These are phyloP conservation scores for Schizophyllum amplum DNA, from an alignment of 1,284 basidiomycete species.

Conservation along the genomic window DNA sequence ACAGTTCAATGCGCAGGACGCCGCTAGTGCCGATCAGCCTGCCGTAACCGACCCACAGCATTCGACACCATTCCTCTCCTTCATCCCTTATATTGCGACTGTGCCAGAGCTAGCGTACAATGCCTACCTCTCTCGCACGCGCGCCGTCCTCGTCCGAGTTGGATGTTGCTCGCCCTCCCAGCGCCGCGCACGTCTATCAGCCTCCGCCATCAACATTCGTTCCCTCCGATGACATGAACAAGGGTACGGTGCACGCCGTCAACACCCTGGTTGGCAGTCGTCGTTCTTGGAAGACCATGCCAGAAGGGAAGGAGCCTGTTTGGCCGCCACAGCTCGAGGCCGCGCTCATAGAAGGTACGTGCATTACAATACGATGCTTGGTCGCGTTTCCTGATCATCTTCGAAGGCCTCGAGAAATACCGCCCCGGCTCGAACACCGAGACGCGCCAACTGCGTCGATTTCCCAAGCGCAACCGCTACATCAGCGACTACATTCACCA, in stretches of 20 bases:
- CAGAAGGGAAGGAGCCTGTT: slow-evolving; percentile 41
- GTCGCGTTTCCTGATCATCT: background rate
- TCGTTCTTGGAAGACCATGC: slow-evolving; percentile 49
- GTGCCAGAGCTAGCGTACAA: too few relatives aligned
- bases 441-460: slow-evolving; percentile 36
- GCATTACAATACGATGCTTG: background rate
- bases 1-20: background rate
- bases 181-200: background rate
- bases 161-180: background rate
- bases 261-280: slow-evolving; percentile 27
- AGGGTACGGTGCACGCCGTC: slow-evolving; percentile 25
- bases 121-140: too few relatives aligned
- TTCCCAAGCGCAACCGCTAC: slow-evolving; percentile 48
- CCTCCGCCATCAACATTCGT: background rate
- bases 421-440: slow-evolving; percentile 35
- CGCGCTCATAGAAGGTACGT: slow-evolving; percentile 45
- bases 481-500: slow-evolving; percentile 45
- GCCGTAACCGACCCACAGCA: background rate
- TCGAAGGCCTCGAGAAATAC: slow-evolving; percentile 40
- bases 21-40: background rate
- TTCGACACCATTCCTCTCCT: background rate
- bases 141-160: background rate
- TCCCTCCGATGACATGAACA: background rate
- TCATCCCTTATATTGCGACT: background rate
- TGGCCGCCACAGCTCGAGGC: slow-evolving; percentile 48